Evolutionary conservation across 2,329 filamentous ascomycete species (phyloP), one percentile per base, ranked within the genome.

Genomic region (Paecilomyces sp.): DNA sequence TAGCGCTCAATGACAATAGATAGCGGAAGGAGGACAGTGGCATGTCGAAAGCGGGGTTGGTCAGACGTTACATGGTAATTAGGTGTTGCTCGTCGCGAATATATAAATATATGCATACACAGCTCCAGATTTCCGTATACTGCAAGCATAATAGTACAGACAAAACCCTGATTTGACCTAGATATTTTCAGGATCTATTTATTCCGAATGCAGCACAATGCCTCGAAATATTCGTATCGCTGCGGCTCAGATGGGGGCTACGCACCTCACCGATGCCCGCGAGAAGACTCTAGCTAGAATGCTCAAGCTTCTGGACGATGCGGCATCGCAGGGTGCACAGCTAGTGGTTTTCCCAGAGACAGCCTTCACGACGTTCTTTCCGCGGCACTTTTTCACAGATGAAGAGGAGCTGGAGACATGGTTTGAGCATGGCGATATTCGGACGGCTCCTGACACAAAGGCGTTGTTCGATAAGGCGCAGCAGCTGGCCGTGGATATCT

Each of bases 341-440:
- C 68, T 85, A 1, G 77, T 84, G 9, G 76, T 84, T 31, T 85
- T 80, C 63, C 82, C 82, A 0, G 82, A 84, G 68, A 73, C 77
- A n/a, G 78, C 82, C 11, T 75, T 84, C 12, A 83, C 82, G 0
- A 84, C 82, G 0, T 85, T 85, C 74, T 84, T 84, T 66, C 82
- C 82, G 0, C 77, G 80, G 4, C 77, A 81, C 63, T 69, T 83
- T 52, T 77, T 83, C 60, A 68, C 76, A 8, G 76, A 80, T 58
- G 67, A 73, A 25, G 66, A 70, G 13, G 75, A 81, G 50, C 70
- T 84, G 12, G 79, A 79, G 54, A 64, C 66, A 6, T 83, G 79
- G 70, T 84, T 85, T 64, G 83, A 85, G 64, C 74, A 76, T 58
- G 77, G 77, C 47, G 75, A 78, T 33, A 69, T 72, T 59, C 68